A percentile compares a stretch with the other conserved stretches of the same genome.
Conservation (phyloP, 1,139 yeast genomes). For the Geotrichum klebahnii region DNA sequence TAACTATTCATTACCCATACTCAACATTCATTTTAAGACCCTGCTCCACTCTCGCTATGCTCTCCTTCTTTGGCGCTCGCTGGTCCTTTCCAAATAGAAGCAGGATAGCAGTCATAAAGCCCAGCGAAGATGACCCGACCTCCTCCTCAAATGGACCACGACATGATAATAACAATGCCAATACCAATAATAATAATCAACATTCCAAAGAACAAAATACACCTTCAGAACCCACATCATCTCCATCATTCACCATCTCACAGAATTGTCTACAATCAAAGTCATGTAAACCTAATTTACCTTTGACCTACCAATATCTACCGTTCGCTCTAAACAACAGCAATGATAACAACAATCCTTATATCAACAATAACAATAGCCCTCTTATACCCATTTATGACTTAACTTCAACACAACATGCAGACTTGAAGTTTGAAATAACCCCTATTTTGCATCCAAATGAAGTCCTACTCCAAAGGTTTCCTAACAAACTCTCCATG, state of each 20-base stretch:
- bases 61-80: not conserved
- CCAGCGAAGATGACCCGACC: not conserved
- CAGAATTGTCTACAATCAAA: too few relatives aligned
- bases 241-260: too few relatives aligned
- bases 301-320: too few relatives aligned
- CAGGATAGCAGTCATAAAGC: not conserved
- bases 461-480: slow-evolving; percentile 34
- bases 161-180: too few relatives aligned
- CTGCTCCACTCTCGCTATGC: not conserved
- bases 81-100: too few relatives aligned
- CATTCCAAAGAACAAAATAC: too few relatives aligned
- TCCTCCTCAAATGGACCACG: not conserved
- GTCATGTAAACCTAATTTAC: too few relatives aligned
- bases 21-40: not conserved
- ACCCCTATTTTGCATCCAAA: slow-evolving; percentile 35
- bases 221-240: too few relatives aligned
- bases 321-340: too few relatives aligned
- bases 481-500: slow-evolving; percentile 27
- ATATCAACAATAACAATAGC: too few relatives aligned
- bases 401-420: not conserved
- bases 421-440: not conserved
- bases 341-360: too few relatives aligned
- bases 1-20: not conserved
- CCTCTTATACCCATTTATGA: not conserved
- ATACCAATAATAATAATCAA: too few relatives aligned